Conservation (phyloP, 2,329 filamentous ascomycete genomes). For the Aspergillus sp. region DNA sequence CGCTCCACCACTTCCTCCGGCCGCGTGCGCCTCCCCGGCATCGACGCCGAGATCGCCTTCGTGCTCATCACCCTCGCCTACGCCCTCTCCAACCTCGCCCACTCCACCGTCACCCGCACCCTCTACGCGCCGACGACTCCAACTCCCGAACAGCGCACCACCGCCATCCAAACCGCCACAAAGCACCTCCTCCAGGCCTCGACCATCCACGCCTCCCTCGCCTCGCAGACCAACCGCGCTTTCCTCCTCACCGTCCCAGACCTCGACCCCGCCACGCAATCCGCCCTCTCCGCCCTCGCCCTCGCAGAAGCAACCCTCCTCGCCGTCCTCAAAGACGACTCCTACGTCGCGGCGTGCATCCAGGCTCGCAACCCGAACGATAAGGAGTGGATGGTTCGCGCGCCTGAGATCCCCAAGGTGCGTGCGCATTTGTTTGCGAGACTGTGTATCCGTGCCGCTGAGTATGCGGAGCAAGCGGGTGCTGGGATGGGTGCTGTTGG, state of each 20-base stretch:
- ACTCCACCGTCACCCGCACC: slow-evolving; percentile 65
- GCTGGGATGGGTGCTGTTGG: slow-evolving; percentile 48
- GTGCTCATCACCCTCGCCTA: slow-evolving; percentile 74
- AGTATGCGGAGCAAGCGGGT: slow-evolving; percentile 75
- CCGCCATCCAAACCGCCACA: slow-evolving; percentile 71
- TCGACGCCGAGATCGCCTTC: slow-evolving; percentile 84
- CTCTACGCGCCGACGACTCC: slow-evolving; percentile 68
- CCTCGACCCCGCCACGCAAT: slow-evolving; percentile 45
- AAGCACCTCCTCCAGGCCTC: slow-evolving; percentile 76
- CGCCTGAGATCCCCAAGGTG: slow-evolving; percentile 83
- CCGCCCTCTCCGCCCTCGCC: slow-evolving; percentile 56
- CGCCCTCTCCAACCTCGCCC: slow-evolving; percentile 69
- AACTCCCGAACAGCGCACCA: slow-evolving; percentile 65
- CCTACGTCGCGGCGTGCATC: slow-evolving; percentile 78
- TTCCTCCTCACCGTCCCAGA: slow-evolving; percentile 38
- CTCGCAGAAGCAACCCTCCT: slow-evolving; percentile 87
- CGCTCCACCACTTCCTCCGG: slow-evolving; percentile 47
- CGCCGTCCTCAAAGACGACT: slow-evolving; percentile 90
- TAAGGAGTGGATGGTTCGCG: slow-evolving; percentile 95
- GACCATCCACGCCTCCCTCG: slow-evolving; percentile 72
- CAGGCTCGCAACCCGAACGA: slow-evolving; percentile 79
- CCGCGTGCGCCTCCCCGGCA: slow-evolving; percentile 67
- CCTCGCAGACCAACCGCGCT: slow-evolving; percentile 50
- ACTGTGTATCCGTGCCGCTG: slow-evolving; percentile 81
- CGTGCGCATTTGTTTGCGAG: slow-evolving; percentile 84